Conservation (phyloP, 163 green algal species). For the Trebouxia gelatinosa region DNA sequence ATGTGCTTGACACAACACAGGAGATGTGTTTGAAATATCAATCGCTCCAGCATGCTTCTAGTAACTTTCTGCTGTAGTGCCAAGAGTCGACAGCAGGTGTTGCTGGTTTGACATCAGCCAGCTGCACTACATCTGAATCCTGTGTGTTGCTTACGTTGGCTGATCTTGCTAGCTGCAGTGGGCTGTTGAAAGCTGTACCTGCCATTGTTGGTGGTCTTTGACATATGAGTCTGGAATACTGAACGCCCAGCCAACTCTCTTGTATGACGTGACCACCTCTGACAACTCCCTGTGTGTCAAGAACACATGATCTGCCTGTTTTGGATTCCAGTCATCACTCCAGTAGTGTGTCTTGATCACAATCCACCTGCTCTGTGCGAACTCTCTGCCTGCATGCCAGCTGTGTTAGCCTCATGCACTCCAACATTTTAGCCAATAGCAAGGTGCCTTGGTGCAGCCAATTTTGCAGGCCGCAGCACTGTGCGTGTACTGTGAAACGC, state of each 20-base stretch:
- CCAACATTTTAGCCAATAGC: neutral
- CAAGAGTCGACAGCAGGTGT: neutral
- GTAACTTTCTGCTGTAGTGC: neutral
- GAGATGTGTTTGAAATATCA: no score
- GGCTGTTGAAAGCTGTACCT: slow-evolving; percentile 7
- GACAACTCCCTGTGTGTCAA: slow-evolving; percentile 43
- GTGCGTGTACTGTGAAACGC: neutral
- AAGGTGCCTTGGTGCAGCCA: neutral
- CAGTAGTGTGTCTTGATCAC: slow-evolving; percentile 49
- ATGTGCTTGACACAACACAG: no score
- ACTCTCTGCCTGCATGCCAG: neutral
- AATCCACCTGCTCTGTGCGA: slow-evolving; percentile 10
- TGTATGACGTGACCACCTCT: slow-evolving; percentile 42
- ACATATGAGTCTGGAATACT: slow-evolving; percentile 40
- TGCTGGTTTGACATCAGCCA: neutral
- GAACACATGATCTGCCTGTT: slow-evolving; percentile 32
- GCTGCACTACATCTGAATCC: neutral
- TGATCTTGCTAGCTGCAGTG: neutral
- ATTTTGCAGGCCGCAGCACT: neutral
- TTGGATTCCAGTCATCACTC: slow-evolving; percentile 36
- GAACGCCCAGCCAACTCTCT: slow-evolving; percentile 41
- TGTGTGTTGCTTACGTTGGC: neutral
- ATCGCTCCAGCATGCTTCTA: neutral
- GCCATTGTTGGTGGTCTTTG: slow-evolving; percentile 39
- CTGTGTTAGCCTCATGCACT: neutral